Evolutionary conservation across 2,329 filamentous ascomycete species (phyloP).

Genomic region (Pseudogymnoascus sp.): DNA sequence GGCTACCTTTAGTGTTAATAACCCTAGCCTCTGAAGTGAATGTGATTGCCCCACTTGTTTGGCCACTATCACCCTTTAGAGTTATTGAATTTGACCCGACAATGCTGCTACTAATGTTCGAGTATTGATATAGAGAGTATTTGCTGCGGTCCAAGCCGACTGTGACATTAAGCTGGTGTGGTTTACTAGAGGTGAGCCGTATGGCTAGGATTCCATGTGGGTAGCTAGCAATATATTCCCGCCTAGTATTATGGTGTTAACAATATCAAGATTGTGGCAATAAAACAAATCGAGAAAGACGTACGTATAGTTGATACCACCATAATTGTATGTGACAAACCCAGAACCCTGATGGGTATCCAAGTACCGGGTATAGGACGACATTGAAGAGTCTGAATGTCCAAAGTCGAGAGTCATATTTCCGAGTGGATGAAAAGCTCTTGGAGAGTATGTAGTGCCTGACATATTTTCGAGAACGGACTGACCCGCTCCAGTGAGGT

Average conservation of each 20-base stretch:
- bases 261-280: background rate
- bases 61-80: background rate
- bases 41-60: background rate
- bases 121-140: too few relatives aligned
- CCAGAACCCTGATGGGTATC: background rate
- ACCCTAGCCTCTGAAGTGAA: background rate
- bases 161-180: too few relatives aligned
- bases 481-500: background rate
- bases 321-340: background rate
- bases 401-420: background rate
- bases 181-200: too few relatives aligned
- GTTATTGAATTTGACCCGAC: background rate
- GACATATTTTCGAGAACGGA: background rate
- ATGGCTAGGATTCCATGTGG: too few relatives aligned
- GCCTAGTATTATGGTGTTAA: too few relatives aligned
- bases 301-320: background rate
- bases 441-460: background rate
- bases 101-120: background rate
- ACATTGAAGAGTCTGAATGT: background rate
- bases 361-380: background rate
- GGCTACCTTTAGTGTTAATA: background rate
- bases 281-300: background rate
- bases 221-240: too few relatives aligned
- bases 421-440: background rate
- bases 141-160: too few relatives aligned